phyloP scores from a whole-genome alignment of 805 yeast genomes.

The Ogataea methylovora region DNA sequence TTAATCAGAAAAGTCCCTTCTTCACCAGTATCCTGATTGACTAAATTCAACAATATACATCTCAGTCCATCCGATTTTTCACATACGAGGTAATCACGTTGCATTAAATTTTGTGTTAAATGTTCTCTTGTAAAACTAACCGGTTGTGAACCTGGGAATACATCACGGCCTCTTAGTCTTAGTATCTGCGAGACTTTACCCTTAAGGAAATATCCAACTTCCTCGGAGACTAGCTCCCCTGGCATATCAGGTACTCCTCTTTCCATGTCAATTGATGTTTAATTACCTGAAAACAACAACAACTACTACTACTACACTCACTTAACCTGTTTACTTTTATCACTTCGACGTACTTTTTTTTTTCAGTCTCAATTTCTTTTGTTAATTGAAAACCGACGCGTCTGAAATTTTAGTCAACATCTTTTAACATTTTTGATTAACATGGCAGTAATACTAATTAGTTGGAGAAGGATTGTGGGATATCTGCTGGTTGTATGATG shows the following conservation, averaged over 20 bases:
- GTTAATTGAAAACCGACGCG: too few species aligned
- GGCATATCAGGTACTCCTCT: conserved; percentile 78
- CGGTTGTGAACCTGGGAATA: conserved; percentile 97
- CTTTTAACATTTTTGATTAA: too few species aligned
- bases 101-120: conserved; percentile 48
- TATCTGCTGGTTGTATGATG: too few species aligned
- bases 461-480: too few species aligned
- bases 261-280: too few species aligned
- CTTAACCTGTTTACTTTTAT: too few species aligned
- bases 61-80: conserved; percentile 94
- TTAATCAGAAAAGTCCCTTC: conserved; percentile 89
- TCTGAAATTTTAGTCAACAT: too few species aligned
- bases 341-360: too few species aligned
- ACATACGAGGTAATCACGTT: conserved; percentile 85
- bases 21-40: conserved; percentile 58
- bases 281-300: too few species aligned
- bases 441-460: too few species aligned
- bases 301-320: too few species aligned
- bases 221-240: conserved; percentile 70
- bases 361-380: too few species aligned
- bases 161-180: conserved; percentile 41
- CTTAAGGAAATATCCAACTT: conserved; percentile 60
- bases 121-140: conserved; percentile 79
- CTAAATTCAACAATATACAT: conserved; percentile 62
- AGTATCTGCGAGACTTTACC: conserved; percentile 59